Percentiles rank a stretch among this genome's conserved stretches.
Evolutionary conservation across 257 asterid genomes (phyloP).

Genomic region (Plantago major): DNA sequence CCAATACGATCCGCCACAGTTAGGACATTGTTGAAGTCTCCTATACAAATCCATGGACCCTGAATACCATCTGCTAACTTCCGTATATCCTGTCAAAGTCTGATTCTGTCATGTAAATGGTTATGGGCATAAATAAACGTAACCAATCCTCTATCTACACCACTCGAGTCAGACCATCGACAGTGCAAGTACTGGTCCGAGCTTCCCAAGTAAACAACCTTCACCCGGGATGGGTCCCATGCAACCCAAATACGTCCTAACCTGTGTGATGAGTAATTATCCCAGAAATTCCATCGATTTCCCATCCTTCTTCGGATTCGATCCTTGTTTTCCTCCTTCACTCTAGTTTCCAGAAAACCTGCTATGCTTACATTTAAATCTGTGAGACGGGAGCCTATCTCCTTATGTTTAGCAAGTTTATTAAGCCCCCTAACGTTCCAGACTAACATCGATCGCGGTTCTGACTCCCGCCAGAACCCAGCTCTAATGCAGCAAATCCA

Average conservation of each 20-base stretch:
- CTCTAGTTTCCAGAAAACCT: not conserved
- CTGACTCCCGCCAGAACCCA: no score
- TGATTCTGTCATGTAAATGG: no score
- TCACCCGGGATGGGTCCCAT: not conserved
- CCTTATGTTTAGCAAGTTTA: not conserved
- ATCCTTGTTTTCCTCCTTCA: not conserved
- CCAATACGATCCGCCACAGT: no score
- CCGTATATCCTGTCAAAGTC: not conserved
- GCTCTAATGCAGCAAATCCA: no score
- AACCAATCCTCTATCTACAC: not conserved
- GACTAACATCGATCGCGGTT: not conserved
- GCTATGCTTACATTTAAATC: not conserved
- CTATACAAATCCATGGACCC: not conserved
- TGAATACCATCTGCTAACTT: rapidly evolving
- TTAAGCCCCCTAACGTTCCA: not conserved
- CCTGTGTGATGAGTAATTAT: not conserved
- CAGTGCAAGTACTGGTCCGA: not conserved
- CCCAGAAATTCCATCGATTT: not conserved
- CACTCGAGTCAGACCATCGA: not conserved
- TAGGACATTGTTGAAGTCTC: not conserved
- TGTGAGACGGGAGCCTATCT: not conserved
- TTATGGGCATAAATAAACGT: not conserved
- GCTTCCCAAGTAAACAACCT: not conserved
- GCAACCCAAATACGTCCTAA: not conserved
- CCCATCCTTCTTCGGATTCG: not conserved